Base-by-base conservation (phyloP, 495 filamentous ascomycete species). In the Copromyces sp. region DNA sequence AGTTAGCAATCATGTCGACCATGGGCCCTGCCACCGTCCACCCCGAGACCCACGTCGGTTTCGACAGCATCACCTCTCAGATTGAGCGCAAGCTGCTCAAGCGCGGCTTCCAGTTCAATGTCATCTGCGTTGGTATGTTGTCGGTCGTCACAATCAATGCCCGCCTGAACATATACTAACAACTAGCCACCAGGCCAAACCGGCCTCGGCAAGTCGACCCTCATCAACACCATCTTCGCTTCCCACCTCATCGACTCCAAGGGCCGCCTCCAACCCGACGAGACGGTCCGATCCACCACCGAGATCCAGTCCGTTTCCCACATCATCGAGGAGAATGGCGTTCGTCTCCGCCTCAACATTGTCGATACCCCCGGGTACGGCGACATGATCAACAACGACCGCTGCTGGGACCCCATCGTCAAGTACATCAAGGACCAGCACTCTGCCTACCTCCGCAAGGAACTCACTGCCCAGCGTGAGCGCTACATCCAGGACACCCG, bases 351-450 rank as follows among this genome's bases (percentile, higher is more conserved):
- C 75, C 85, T 99, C 80, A 99, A 94, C 79, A 97, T 99, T 68
- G 94, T 99, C 75, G 95, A 99, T 81, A 99, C 95, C 47, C 95
- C 95, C 69, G 95, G 95, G 71, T 99, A 98, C 78, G 95, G 95
- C 79, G 95, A 99, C 82, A 93, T 98, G 78, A 95, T 99, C 82
- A 98, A 99, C 90, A 99, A 99, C 84, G 96, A 98, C 80, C 94
- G 97, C 81, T 99, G 95, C 78, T 99, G 95, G 95, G 91, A 96
- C 78, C 95, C 96, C 69, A 99, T 99, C 81, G 94, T 99, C 85
- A 98, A 98, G 86, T 99, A 99, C 85, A 99, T 99, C 88, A 99
- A 99, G 87, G 96, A 99, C 84, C 95, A 99, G 86, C 96, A 99
- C 87, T 96, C 93, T n/a, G 94, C 96, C 77, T 99, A 97, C 85